These are phyloP conservation scores for Casuarina cunninghamiana DNA, from an alignment of 306 rosid species.

Conservation along the genomic window DNA sequence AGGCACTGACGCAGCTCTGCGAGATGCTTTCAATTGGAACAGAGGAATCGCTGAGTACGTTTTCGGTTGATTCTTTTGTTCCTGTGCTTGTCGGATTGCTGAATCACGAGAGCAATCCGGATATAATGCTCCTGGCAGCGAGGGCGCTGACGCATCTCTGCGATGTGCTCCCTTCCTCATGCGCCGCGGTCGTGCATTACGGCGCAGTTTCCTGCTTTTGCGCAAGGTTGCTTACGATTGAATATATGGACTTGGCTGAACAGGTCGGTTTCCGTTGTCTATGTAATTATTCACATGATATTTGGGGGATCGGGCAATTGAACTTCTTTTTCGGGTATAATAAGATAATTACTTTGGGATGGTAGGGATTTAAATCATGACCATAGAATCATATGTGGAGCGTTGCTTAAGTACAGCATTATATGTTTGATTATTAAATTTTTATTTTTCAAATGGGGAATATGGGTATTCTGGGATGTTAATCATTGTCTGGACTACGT, in stretches of 20 bases:
- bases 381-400: background rate
- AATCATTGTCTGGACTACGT: background rate
- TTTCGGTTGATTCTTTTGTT: slow-evolving; percentile 90
- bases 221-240: slow-evolving; percentile 91
- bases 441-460: background rate
- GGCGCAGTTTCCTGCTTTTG: slow-evolving; percentile 96
- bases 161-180: slow-evolving; percentile 93
- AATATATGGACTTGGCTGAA: slow-evolving; percentile 99
- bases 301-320: background rate
- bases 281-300: slow-evolving; percentile 1
- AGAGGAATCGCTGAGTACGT: slow-evolving; percentile 88
- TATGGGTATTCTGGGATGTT: background rate
- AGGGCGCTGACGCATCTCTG: slow-evolving; percentile 95
- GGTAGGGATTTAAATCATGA: background rate
- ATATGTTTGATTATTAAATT: background rate
- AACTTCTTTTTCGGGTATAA: background rate
- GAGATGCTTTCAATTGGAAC: slow-evolving; percentile 98
- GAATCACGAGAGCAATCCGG: slow-evolving; percentile 94
- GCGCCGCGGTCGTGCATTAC: slow-evolving; percentile 96
- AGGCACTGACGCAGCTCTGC: slow-evolving; percentile 91
- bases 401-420: slow-evolving; percentile 10
- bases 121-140: slow-evolving; percentile 98
- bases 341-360: background rate
- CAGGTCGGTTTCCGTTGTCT: slow-evolving; percentile 58
- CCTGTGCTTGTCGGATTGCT: slow-evolving; percentile 95